Percentiles rank a stretch among this genome's conserved stretches.
These are phyloP conservation scores for Eucalyptus leucophloia DNA, from an alignment of 345 rosid species.

Conservation along the genomic window DNA sequence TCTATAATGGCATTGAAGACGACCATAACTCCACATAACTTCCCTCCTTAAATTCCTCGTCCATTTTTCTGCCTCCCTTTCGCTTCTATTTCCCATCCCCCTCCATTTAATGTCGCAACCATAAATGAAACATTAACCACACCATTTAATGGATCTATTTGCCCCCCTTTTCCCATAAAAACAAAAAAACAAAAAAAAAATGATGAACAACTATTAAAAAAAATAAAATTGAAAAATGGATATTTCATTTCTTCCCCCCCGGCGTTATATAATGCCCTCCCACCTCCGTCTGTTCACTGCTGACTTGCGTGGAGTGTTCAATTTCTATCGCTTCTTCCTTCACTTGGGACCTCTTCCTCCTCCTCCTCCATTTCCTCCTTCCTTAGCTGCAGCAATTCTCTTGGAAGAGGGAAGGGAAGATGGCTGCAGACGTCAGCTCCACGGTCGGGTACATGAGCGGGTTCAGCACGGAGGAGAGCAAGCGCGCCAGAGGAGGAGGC, in stretches of 20 bases:
- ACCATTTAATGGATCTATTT: background rate
- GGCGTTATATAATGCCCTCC: background rate
- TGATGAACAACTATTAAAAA: background rate
- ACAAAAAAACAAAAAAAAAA: background rate
- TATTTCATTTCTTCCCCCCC: background rate
- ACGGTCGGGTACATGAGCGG: slow-evolving; percentile 24
- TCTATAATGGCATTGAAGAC: background rate
- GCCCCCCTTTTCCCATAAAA: background rate
- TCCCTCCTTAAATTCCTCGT: background rate
- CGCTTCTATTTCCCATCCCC: background rate
- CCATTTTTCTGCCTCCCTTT: background rate
- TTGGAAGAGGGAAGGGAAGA: background rate
- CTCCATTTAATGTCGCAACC: background rate
- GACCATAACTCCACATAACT: background rate
- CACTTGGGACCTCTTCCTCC: background rate
- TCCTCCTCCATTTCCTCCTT: background rate
- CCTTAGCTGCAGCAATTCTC: background rate
- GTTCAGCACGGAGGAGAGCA: slow-evolving; percentile 19
- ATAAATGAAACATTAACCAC: background rate
- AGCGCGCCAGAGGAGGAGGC: slow-evolving; percentile 13
- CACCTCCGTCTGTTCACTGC: background rate
- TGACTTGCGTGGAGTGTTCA: background rate
- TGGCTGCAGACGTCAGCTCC: slow-evolving; percentile 62
- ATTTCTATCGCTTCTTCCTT: background rate
- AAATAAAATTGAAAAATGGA: background rate